A percentile compares a stretch with the other conserved stretches of the same genome.
These are phyloP conservation scores for Phytophthora fragariaefolia DNA, from an alignment of 352 stramenopile species.

Conservation along the genomic window DNA sequence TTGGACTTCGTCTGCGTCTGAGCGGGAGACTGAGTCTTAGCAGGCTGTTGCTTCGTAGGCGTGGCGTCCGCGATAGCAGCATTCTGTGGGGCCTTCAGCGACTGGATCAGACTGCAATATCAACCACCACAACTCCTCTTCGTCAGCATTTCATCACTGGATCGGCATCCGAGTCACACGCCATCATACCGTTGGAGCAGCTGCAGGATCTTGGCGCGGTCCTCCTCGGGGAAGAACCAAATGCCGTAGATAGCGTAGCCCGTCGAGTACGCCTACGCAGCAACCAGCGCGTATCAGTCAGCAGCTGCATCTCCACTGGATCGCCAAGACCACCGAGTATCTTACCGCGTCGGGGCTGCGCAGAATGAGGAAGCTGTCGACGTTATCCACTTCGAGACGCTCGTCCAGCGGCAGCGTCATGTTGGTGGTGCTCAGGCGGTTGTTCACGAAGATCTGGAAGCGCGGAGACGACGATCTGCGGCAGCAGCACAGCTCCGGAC, in stretches of 20 bases:
- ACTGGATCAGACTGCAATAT: constrained; percentile 65
- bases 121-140: neutral
- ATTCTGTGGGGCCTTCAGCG: constrained; percentile 52
- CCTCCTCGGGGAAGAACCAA: constrained; percentile 90
- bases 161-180: constrained; percentile 1
- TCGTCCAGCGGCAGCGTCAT: constrained; percentile 81
- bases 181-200: constrained; percentile 65
- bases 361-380: constrained; percentile 88
- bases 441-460: constrained; percentile 91
- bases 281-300: constrained; percentile 2
- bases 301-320: neutral
- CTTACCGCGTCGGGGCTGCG: constrained; percentile 66
- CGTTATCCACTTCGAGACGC: constrained; percentile 78
- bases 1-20: constrained; percentile 31
- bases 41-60: constrained; percentile 31
- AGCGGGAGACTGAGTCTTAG: constrained; percentile 20
- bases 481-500: neutral
- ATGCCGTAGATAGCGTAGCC: constrained; percentile 87
- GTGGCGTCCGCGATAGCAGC: constrained; percentile 19
- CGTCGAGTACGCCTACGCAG: constrained; percentile 37
- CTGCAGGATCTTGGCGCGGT: constrained; percentile 80
- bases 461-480: constrained; percentile 72
- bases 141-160: neutral
- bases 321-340: neutral
- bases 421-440: constrained; percentile 89